phyloP scores from a whole-genome alignment of 495 filamentous ascomycete species.

The Penicillium ochrochloron region DNA sequence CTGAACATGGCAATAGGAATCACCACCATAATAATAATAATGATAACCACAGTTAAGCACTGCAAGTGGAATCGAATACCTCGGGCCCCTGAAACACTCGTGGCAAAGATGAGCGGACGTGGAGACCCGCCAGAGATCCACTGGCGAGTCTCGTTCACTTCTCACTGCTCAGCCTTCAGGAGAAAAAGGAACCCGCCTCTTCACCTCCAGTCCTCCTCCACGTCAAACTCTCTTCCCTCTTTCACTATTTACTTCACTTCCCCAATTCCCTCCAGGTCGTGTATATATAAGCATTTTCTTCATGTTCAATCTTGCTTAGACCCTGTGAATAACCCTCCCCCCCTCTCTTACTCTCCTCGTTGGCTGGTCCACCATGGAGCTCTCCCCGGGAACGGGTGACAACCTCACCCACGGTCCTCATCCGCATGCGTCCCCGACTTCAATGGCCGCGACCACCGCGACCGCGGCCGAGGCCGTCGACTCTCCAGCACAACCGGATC shows the following conservation, averaged over 20 bases:
- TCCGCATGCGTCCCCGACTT: slow-evolving; percentile 45
- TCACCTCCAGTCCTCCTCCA: slow-evolving; percentile 8
- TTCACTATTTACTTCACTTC: slow-evolving; percentile 8
- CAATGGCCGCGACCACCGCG: slow-evolving; percentile 4
- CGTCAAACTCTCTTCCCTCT: slow-evolving; percentile 5
- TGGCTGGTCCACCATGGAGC: slow-evolving; percentile 46
- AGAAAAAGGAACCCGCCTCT: slow-evolving; percentile 19
- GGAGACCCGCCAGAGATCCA: slow-evolving; percentile 7
- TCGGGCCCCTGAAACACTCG: slow-evolving; percentile 36
- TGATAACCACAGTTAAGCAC: not conserved
- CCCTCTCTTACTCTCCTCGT: slow-evolving; percentile 20
- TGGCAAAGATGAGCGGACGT: slow-evolving; percentile 22
- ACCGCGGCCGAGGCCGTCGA: slow-evolving; percentile 3
- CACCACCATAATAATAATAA: not conserved
- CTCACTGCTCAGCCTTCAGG: slow-evolving; percentile 22
- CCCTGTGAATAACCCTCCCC: not conserved
- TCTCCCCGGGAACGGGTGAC: slow-evolving; percentile 40
- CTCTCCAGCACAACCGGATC: slow-evolving; percentile 21
- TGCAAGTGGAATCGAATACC: not conserved
- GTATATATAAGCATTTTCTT: slow-evolving; percentile 4
- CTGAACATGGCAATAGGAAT: not conserved
- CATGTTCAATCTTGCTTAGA: slow-evolving; percentile 18
- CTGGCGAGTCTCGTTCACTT: not conserved
- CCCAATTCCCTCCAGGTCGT: slow-evolving; percentile 2
- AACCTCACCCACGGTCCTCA: slow-evolving; percentile 31